These are phyloP conservation scores for Ophiocordyceps camponoti-rufipedis DNA, from an alignment of 2,329 filamentous ascomycete species.

Conservation along the genomic window DNA sequence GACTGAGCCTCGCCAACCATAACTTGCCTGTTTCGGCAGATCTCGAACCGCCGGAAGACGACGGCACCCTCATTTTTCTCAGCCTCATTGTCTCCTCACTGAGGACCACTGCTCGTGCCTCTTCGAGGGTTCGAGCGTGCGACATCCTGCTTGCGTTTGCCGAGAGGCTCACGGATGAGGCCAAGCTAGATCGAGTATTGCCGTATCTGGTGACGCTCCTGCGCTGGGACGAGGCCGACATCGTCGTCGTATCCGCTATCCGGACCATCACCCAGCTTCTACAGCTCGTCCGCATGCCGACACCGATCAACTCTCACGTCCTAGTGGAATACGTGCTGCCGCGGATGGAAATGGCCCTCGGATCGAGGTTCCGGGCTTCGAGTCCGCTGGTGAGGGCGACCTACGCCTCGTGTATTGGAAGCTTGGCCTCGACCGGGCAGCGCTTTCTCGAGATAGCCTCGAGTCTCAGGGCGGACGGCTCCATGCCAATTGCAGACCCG, in stretches of 20 bases:
- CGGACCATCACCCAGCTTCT: conserved; percentile 78
- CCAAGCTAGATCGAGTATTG: conserved; percentile 81
- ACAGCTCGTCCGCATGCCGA: conserved; percentile 74
- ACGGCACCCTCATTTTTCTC: conserved; percentile 83
- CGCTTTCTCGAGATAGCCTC: conserved; percentile 83
- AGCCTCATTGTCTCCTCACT: conserved; percentile 78
- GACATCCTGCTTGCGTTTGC: conserved; percentile 85
- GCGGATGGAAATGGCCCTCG: conserved; percentile 36
- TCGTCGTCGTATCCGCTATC: conserved; percentile 72
- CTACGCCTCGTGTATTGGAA: conserved; percentile 84
- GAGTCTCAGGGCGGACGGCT: conserved; percentile 67
- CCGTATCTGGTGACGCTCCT: conserved; percentile 77
- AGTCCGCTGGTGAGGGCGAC: conserved; percentile 66
- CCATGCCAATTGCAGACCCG: conserved; percentile 58
- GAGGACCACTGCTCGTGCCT: conserved; percentile 72
- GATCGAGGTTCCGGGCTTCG: conserved; percentile 25
- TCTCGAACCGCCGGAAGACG: conserved; percentile 49
- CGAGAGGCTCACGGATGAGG: conserved; percentile 82
- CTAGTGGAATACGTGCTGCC: conserved; percentile 52
- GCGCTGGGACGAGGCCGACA: conserved; percentile 55
- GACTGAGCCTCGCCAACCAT: conserved; percentile 73
- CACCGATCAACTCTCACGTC: conserved; percentile 53
- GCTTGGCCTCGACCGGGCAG: conserved; percentile 67
- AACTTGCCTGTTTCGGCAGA: conserved; percentile 48
- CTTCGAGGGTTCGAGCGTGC: conserved; percentile 75